These are phyloP conservation scores for Knoxdaviesia capensis DNA, from an alignment of 2,329 filamentous ascomycete species.

Conservation along the genomic window DNA sequence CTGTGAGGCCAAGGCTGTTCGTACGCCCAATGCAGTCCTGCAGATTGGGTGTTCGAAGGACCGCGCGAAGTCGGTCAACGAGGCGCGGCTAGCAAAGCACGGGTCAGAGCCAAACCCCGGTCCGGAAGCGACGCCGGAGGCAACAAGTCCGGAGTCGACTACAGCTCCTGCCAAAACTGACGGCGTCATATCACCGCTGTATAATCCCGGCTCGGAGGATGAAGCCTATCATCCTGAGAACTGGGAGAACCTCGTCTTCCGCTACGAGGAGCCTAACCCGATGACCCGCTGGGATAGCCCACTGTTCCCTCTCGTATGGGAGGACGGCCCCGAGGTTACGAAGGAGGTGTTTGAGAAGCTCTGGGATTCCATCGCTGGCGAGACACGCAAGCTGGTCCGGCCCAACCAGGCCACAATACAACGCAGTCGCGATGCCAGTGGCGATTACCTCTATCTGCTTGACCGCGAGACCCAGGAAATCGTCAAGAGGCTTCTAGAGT, in stretches of 20 bases:
- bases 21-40: conserved; percentile 57
- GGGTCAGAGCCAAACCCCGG: conserved; percentile 13
- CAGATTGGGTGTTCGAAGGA: conserved; percentile 38
- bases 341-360: conserved; percentile 38
- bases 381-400: conserved; percentile 39
- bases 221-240: conserved; percentile 34
- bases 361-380: conserved; percentile 55
- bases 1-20: conserved; percentile 64
- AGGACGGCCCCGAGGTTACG: conserved; percentile 45
- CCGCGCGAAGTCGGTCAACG: conserved; percentile 37
- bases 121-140: conserved; percentile 9
- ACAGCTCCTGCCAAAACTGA: background rate
- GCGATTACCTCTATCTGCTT: conserved; percentile 63
- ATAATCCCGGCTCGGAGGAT: conserved; percentile 6
- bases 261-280: conserved; percentile 71
- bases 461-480: conserved; percentile 65
- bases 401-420: conserved; percentile 60
- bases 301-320: conserved; percentile 59
- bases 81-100: conserved; percentile 22
- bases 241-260: conserved; percentile 62
- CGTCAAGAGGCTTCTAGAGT: conserved; percentile 46
- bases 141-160: too few species aligned
- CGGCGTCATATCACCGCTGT: too few species aligned
- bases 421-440: conserved; percentile 37
- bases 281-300: conserved; percentile 76